Evolutionary conservation across 1,284 basidiomycete species (phyloP).

Genomic region (Leucoagaricus sp.): DNA sequence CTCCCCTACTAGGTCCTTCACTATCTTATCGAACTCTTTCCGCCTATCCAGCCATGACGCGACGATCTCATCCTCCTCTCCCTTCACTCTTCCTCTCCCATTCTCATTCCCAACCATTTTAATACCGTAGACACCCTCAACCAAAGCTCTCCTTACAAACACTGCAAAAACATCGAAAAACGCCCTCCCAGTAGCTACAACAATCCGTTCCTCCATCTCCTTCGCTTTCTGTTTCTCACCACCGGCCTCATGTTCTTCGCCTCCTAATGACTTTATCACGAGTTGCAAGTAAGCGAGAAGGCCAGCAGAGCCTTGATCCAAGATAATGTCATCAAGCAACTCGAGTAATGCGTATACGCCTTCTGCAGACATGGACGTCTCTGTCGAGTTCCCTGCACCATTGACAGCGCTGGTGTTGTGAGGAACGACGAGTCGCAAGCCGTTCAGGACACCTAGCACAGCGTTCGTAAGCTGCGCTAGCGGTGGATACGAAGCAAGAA

Average conservation of each 20-base stretch:
- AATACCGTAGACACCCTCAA: slow-evolving; percentile 73
- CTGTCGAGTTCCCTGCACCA: neutral
- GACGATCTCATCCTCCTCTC: slow-evolving; percentile 16
- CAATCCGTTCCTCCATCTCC: slow-evolving; percentile 40
- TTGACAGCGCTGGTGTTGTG: slow-evolving; percentile 30
- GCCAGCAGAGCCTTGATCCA: slow-evolving; percentile 46
- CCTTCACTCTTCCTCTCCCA: slow-evolving; percentile 18
- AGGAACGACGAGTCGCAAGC: slow-evolving; percentile 81
- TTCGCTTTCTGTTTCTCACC: slow-evolving; percentile 31
- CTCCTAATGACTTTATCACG: slow-evolving; percentile 20
- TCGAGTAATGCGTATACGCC: slow-evolving; percentile 41
- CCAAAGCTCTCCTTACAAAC: slow-evolving; percentile 66
- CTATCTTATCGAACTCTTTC: slow-evolving; percentile 23
- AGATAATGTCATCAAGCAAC: slow-evolving; percentile 48
- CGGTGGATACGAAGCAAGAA: slow-evolving; percentile 76
- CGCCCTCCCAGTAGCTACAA: slow-evolving; percentile 54
- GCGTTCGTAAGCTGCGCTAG: slow-evolving; percentile 79
- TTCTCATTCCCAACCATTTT: slow-evolving; percentile 19
- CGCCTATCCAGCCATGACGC: slow-evolving; percentile 19
- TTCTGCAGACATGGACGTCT: neutral
- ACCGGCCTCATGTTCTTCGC: slow-evolving; percentile 11
- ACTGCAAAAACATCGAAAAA: slow-evolving; percentile 66
- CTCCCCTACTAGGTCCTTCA: slow-evolving; percentile 16
- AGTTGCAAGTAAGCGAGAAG: slow-evolving; percentile 45
- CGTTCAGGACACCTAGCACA: slow-evolving; percentile 75